Base-by-base conservation (phyloP, 2,329 filamentous ascomycete genomes). In the Xylariales sp. region DNA sequence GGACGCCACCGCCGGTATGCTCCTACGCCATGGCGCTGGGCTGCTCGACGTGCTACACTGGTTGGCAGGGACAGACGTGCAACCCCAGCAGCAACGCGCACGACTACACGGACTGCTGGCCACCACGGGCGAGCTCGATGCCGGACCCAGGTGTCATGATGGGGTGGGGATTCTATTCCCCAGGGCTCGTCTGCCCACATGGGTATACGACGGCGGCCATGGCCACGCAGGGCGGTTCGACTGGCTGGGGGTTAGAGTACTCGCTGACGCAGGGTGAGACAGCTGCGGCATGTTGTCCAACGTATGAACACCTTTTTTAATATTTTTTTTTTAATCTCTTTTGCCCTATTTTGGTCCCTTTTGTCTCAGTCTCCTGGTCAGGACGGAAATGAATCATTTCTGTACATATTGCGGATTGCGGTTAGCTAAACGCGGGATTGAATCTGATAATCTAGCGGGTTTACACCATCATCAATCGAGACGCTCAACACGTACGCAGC, bases 131-230 rank as follows among this genome's bases (percentile, higher is more conserved):
- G 13, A 42, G 39, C 14, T 33, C 12, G 11, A 32, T 35, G 31
- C 35, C 19, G 2, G 40, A 46, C 30, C 41, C 44, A 12, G 41
- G 40, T 10, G 43, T 43, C 5, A 38, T 50, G 37, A 38, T 40
- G 35, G 44, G 45, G 14, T 49, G 44, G 43, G 46, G 48, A 6
- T 40, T 47, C 21, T 52, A 52, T 34, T 49, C 45, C 14, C 49
- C 49, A 2, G 48, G 44, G n/a, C 13, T 46, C 16, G 27, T 24
- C 10, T 52, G 48, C 20, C 49, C 48, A 3, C 29, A 37, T 18
- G 48, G 49, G 34, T 51, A 49, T 37, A 37, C 33, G 5, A 44
- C 43, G 12, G 48, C 45, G 4, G 46, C 44, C 18, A 29, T 38
- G 13, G 47, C 47, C 6, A 47, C 42, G 12, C 31, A 38, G 15